Percentiles rank a stretch among this genome's conserved stretches.
These are phyloP conservation scores for Saturnispora besseyi DNA, from an alignment of 805 yeast species.

Conservation along the genomic window DNA sequence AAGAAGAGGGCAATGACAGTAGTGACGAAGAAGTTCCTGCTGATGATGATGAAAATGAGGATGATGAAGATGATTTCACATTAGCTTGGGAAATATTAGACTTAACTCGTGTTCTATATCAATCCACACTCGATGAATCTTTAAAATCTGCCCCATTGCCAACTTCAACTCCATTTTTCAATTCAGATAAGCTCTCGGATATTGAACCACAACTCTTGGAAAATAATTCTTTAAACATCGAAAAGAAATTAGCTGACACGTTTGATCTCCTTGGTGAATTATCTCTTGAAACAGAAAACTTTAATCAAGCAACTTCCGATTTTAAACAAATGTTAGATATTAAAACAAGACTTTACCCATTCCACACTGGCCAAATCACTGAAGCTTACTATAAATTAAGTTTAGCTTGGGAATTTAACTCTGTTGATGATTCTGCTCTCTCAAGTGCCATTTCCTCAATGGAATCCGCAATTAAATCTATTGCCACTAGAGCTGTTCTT, in stretches of 20 bases:
- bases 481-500: slow-evolving; percentile 28
- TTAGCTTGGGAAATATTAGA: slow-evolving; percentile 85
- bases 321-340: slow-evolving; percentile 48
- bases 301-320: slow-evolving; percentile 67
- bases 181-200: slow-evolving; percentile 17
- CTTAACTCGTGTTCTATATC: slow-evolving; percentile 60
- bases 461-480: slow-evolving; percentile 35
- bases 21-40: slow-evolving; percentile 21
- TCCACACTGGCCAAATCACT: slow-evolving; percentile 49
- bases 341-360: slow-evolving; percentile 42
- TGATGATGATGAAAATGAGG: slow-evolving; percentile 26
- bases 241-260: slow-evolving; percentile 57
- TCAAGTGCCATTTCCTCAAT: slow-evolving; percentile 39
- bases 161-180: slow-evolving; percentile 15
- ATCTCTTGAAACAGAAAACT: slow-evolving; percentile 82
- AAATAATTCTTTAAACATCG: slow-evolving; percentile 15
- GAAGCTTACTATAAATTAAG: slow-evolving; percentile 79
- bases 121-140: slow-evolving; percentile 24
- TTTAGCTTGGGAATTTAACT: slow-evolving; percentile 58
- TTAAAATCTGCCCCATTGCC: background rate
- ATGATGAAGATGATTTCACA: slow-evolving; percentile 66
- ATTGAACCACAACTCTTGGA: background rate
- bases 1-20: slow-evolving; percentile 29
- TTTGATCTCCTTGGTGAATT: slow-evolving; percentile 83
- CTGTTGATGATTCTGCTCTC: slow-evolving; percentile 44